Percentiles rank a stretch among this genome's conserved stretches.
Conservation (phyloP, 148 eudicot genomes). For the Camellia japonica region DNA sequence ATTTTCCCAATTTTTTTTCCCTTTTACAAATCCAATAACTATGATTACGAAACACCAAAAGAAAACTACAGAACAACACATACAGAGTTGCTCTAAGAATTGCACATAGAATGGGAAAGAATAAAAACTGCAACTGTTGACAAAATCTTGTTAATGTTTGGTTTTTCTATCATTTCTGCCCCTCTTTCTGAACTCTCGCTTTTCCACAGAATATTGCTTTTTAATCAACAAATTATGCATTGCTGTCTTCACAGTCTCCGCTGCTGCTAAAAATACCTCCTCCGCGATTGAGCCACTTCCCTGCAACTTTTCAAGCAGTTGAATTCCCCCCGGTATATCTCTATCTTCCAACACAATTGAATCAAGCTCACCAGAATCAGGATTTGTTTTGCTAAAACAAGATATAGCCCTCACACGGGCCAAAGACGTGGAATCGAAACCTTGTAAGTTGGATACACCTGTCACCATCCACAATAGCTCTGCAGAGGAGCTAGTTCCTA, state of each 20-base stretch:
- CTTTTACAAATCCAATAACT: neutral
- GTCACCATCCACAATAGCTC: conserved; percentile 73
- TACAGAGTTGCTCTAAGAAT: neutral
- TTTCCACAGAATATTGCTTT: conserved; percentile 73
- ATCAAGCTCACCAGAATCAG: conserved; percentile 26
- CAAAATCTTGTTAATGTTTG: conserved; percentile 18
- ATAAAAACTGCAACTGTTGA: neutral
- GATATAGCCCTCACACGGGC: conserved; percentile 68
- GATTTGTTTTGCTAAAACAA: conserved; percentile 26
- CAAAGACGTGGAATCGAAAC: conserved; percentile 44
- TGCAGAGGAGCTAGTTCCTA: conserved; percentile 47
- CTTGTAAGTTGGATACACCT: conserved; percentile 74
- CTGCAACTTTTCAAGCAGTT: conserved; percentile 69
- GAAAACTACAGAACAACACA: neutral
- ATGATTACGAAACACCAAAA: neutral
- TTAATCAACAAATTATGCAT: conserved; percentile 77
- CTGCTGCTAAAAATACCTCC: conserved; percentile 49
- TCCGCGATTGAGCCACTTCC: conserved; percentile 55
- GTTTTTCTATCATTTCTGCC: conserved; percentile 80
- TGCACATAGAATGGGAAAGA: neutral
- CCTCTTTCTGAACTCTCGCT: conserved; percentile 74
- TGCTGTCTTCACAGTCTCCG: conserved; percentile 73
- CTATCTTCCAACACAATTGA: conserved; percentile 51
- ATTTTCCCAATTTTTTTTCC: too few species aligned
- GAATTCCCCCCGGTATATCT: conserved; percentile 61